Evolutionary conservation across 1,139 yeast genomes (phyloP), one percentile per base, ranked within the genome.

Genomic region (Chernovozyma sophiae-reginae): DNA sequence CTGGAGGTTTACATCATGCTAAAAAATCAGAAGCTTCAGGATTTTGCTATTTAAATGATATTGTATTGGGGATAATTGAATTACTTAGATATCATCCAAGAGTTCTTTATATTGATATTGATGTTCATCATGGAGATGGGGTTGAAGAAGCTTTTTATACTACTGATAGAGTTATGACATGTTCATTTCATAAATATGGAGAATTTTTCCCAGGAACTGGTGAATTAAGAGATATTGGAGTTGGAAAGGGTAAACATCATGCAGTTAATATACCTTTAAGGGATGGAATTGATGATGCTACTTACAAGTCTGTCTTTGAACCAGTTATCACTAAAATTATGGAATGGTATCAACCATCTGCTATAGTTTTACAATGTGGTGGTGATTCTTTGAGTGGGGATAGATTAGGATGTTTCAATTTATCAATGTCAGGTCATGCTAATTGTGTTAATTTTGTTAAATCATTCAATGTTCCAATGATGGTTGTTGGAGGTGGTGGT

Each of bases 131-230:
- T 55, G 98, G 98, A 40, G 98, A 92, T 61, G 98, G 97, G 45
- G 98, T 92, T 23, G 97, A 92, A 61, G 97, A 92, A 60, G 97
- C 97, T 0, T 92, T 92, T 55, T 92, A 90, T 61, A 81, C 96
- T 10, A 89, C 97, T 4, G 97, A 92, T 60, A 70, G 97, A 47
- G 98, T 92, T 35, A 89, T 92, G 97, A 92, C 97, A 0, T 86
- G 95, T 53, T 86, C 96, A 5, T 92, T 92, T 72, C 98, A 92
- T 66, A 92, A 92, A 58, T 92, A 87, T 56, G 97, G 97, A 29
- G 96, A 89, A 60, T 89, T 86, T 58, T 89, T 89, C 77, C 97
- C 97, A 2, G 97, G 97, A 34, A 89, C 97, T 4, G 97, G 97
- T 38, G 92, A 86, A 55, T 72, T 86, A 43, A 77, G 95, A 49